Percentiles rank a stretch among this genome's conserved stretches.
phyloP scores from a whole-genome alignment of 1,139 yeast genomes.

The Sugiyamaella paludigena region DNA sequence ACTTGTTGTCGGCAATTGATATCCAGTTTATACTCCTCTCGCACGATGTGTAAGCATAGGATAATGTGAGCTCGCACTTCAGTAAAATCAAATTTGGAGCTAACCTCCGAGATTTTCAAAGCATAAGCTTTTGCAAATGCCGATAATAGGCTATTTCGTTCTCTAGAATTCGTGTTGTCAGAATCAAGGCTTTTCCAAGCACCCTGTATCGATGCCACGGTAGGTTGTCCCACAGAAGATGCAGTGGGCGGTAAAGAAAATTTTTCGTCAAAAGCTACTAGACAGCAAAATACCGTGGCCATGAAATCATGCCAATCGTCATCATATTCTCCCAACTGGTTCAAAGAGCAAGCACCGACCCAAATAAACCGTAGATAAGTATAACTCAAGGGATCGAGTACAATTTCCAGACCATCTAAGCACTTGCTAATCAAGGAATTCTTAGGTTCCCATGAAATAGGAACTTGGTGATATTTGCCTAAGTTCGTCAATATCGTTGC shows the following conservation, averaged over 20 bases:
- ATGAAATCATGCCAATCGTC: conserved; percentile 67
- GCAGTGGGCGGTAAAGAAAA: neutral
- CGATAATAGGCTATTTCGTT: neutral
- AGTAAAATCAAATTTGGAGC: conserved; percentile 21
- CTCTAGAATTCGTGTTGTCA: neutral
- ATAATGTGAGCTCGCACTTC: conserved; percentile 57
- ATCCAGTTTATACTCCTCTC: conserved; percentile 72
- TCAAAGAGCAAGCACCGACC: conserved; percentile 50
- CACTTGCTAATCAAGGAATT: conserved; percentile 44
- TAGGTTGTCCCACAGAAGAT: neutral
- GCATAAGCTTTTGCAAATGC: conserved; percentile 11
- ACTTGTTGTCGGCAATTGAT: conserved; percentile 44
- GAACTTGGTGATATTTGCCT: conserved; percentile 38
- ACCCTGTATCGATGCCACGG: neutral
- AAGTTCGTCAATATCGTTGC: conserved; percentile 14
- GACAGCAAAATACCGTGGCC: conserved; percentile 44
- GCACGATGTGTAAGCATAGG: conserved; percentile 65
- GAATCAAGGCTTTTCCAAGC: no score
- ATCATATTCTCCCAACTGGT: conserved; percentile 40
- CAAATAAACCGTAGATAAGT: conserved; percentile 62
- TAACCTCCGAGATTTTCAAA: conserved; percentile 14
- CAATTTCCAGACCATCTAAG: conserved; percentile 35
- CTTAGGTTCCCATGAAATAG: conserved; percentile 49
- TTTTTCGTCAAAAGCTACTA: conserved; percentile 17
- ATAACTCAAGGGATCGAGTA: conserved; percentile 57